Conservation (phyloP, 1,284 basidiomycete species). For the Afroboletus lepidellus region DNA sequence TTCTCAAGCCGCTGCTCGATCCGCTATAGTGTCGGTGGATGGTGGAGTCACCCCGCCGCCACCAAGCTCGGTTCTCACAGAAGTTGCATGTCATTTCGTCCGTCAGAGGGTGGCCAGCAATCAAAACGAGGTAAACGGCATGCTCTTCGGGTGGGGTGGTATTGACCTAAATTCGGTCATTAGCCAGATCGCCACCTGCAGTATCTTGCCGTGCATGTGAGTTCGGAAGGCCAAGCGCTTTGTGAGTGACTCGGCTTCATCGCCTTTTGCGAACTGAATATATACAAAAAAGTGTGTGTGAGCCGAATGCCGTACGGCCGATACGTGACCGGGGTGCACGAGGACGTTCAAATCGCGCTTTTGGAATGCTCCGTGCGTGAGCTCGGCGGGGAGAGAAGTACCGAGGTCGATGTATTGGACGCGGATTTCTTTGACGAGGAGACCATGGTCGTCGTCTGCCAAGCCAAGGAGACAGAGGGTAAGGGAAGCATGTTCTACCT, state of each 20-base stretch:
- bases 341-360: slow-evolving; percentile 46
- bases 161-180: slow-evolving; percentile 28
- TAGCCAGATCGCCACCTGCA: slow-evolving; percentile 44
- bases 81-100: slow-evolving; percentile 36
- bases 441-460: slow-evolving; percentile 60
- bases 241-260: slow-evolving; percentile 30
- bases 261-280: slow-evolving; percentile 37
- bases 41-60: slow-evolving; percentile 30
- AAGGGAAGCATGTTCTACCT: slow-evolving; percentile 42
- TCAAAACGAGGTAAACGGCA: slow-evolving; percentile 46
- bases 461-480: slow-evolving; percentile 34
- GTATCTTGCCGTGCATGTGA: slow-evolving; percentile 43
- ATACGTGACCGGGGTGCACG: slow-evolving; percentile 37
- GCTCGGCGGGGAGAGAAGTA: slow-evolving; percentile 34
- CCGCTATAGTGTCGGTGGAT: slow-evolving; percentile 47
- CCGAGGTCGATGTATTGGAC: slow-evolving; percentile 54
- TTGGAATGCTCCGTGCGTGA: slow-evolving; percentile 49
- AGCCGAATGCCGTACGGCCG: slow-evolving; percentile 47
- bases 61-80: slow-evolving; percentile 26
- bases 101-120: slow-evolving; percentile 52
- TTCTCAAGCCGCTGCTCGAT: slow-evolving; percentile 60
- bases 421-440: slow-evolving; percentile 77
- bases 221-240: slow-evolving; percentile 24
- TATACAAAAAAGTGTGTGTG: slow-evolving; percentile 50
- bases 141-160: slow-evolving; percentile 27